Base-by-base conservation (phyloP, 345 rosid genomes). In the Salix koriyanagi region DNA sequence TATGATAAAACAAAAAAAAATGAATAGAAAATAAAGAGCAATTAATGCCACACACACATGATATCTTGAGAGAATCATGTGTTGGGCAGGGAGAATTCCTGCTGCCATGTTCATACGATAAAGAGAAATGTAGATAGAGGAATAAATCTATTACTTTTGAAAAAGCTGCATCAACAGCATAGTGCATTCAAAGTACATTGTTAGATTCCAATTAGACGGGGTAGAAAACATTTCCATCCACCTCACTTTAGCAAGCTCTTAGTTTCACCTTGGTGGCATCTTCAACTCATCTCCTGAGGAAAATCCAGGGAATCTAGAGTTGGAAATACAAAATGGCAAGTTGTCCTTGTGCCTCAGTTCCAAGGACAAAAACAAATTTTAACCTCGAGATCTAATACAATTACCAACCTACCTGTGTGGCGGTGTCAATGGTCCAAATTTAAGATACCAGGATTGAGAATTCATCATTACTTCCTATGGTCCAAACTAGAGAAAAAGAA, bases 191-290 rank as follows among this genome's bases (percentile, higher is more conserved):
- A 58, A 23, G 62, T 58, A 58, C 5, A 58, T 8, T 21, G 62
- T 56, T n/a, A n/a, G 62, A n/a, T 56, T 9, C 9, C 26, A 56
- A 56, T 56, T 58, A 12, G 32, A 71, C 34, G 5, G 46, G 32
- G 36, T 48, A 18, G 42, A 71, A 56, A 71, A n/a, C 65, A 30
- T 36, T 30, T 34, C 28, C 26, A 34, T 71, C 65, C 37, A 54
- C 75, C 74, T 39, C 65, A 56, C 46, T 54, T 56, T n/a, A 54
- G 44, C 7, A n/a, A 46, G 60, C 34, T 70, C 73, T 15, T 50
- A 15, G 37, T 26, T 30, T 30, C 60, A 48, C 54, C 42, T 28
- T 74, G 69, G 36, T 74, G 56, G 30, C 60, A 19, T 44, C 70
- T 46, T 46, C 64, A 75, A 52, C 46, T 52, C 25, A 19, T 41